Conservation (phyloP, 129 eudicot species). For the Artemisia annua region DNA sequence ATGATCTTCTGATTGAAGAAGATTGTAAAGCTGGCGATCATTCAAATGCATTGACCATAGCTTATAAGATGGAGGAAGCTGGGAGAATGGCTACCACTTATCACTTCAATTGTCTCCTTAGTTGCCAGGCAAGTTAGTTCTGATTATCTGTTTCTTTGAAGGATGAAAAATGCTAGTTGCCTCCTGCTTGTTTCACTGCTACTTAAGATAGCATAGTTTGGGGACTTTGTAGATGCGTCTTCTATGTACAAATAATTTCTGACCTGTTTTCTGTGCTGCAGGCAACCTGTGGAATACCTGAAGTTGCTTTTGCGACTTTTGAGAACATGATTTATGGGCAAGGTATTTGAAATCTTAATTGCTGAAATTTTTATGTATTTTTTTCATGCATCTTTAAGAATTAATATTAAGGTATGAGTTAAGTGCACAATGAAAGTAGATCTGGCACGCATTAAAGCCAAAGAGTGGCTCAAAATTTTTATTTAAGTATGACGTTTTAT, state of each 20-base stretch:
- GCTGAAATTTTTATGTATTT: not conserved
- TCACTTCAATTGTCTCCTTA: conserved; percentile 93
- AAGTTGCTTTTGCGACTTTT: conserved; percentile 82
- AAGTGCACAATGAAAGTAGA: too few relatives aligned
- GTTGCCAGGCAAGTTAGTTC: conserved; percentile 65
- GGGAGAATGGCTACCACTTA: conserved; percentile 97
- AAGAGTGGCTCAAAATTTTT: too few relatives aligned
- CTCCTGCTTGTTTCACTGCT: not conserved
- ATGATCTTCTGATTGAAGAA: conserved; percentile 82
- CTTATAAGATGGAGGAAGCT: conserved; percentile 98
- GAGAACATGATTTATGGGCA: conserved; percentile 98
- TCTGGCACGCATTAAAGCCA: too few relatives aligned
- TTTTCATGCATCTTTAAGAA: too few relatives aligned
- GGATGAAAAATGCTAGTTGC: not conserved
- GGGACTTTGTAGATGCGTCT: conserved; percentile 11
- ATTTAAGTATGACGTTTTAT: not conserved
- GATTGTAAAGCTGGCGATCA: conserved; percentile 96
- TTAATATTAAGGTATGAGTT: too few relatives aligned
- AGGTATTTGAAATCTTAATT: conserved; percentile 38
- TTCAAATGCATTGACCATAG: conserved; percentile 91
- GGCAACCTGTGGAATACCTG: conserved; percentile 98
- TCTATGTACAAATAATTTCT: not conserved
- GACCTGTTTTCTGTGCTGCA: conserved; percentile 24
- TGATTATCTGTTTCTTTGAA: not conserved
- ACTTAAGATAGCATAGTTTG: not conserved